These are phyloP conservation scores for Acanthamoeba castellanii DNA, from an alignment of 208 protist genomes.

Conservation along the genomic window DNA sequence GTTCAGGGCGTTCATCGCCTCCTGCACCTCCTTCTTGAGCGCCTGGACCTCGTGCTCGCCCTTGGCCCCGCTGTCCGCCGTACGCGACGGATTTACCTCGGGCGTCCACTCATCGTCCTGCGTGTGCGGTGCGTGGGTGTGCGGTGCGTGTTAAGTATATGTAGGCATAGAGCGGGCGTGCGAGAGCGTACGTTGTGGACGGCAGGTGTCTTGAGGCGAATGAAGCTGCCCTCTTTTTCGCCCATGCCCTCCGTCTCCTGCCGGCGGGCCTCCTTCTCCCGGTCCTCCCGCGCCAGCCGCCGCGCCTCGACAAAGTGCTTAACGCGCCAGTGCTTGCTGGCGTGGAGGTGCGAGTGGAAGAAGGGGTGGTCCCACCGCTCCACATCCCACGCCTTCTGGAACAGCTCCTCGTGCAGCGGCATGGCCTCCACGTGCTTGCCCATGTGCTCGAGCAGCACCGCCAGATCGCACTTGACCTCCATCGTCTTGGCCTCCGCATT, in stretches of 20 bases:
- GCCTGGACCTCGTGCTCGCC: neutral
- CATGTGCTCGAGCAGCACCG: neutral
- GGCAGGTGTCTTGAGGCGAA: neutral
- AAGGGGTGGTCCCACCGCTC: slow-evolving; percentile 26
- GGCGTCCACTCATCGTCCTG: neutral
- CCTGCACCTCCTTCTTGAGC: neutral
- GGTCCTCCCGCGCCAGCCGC: neutral
- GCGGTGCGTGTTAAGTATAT: neutral
- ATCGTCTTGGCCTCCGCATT: neutral
- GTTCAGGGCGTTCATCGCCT: neutral
- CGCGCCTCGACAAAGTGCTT: neutral
- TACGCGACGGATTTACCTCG: neutral
- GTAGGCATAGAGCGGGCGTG: neutral
- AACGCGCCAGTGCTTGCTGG: neutral
- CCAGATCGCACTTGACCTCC: neutral
- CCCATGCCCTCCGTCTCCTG: neutral
- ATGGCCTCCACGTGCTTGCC: neutral
- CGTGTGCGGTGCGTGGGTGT: neutral
- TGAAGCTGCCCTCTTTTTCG: neutral
- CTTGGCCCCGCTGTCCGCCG: neutral
- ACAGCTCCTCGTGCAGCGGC: neutral
- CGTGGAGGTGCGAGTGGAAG: neutral
- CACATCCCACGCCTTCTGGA: neutral
- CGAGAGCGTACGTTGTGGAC: neutral
- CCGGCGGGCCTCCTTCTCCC: neutral